These are phyloP conservation scores for Aspergillus cavernicola DNA, from an alignment of 495 filamentous ascomycete species.

Conservation along the genomic window DNA sequence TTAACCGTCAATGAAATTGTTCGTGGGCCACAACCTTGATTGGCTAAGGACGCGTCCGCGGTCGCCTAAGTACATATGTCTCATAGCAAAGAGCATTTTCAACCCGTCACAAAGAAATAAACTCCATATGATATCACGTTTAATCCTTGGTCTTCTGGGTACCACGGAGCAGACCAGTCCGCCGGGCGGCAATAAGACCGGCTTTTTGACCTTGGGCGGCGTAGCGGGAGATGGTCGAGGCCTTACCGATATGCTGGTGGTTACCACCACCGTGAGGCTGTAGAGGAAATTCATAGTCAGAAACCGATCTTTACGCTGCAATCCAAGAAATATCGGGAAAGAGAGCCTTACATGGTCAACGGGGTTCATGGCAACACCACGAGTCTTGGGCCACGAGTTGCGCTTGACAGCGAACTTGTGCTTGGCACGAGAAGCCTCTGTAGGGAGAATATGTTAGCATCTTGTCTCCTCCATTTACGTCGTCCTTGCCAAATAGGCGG, in stretches of 20 bases:
- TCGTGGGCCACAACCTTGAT: conserved; percentile 47
- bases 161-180: conserved; percentile 98
- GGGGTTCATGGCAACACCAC: conserved; percentile 99
- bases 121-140: conserved; percentile 40
- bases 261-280: conserved; percentile 99
- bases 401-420: conserved; percentile 99
- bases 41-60: conserved; percentile 46
- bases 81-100: conserved; percentile 50
- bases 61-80: conserved; percentile 51
- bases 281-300: conserved; percentile 32
- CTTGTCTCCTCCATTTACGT: background rate
- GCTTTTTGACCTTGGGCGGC: conserved; percentile 99
- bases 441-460: conserved; percentile 15
- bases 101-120: conserved; percentile 47
- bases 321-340: background rate
- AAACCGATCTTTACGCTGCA: conserved; percentile 1
- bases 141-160: conserved; percentile 98
- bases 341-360: conserved; percentile 80
- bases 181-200: conserved; percentile 98
- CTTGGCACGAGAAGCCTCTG: conserved; percentile 92
- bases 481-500: background rate
- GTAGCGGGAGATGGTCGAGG: conserved; percentile 97
- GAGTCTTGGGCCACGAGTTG: conserved; percentile 99
- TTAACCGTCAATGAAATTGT: conserved; percentile 33
- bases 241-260: conserved; percentile 99